Base-by-base conservation (phyloP, 2,329 filamentous ascomycete genomes). In the Cladosporium sp. region DNA sequence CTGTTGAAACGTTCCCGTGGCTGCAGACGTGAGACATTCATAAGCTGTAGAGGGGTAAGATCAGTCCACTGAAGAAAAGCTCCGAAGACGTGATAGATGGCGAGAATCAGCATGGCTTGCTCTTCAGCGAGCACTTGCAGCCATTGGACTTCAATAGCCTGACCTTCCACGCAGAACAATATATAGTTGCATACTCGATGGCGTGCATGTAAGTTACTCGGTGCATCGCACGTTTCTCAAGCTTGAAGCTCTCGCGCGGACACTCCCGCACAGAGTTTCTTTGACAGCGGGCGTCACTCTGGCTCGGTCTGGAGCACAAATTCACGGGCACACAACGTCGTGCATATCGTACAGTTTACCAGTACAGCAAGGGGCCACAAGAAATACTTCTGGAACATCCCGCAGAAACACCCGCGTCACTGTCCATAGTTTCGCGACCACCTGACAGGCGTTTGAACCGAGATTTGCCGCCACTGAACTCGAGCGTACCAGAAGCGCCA, bases 21-120 rank as follows among this genome's bases (percentile, higher is more conserved):
- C 51, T 55, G 51, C 51, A 45, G 51, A 5, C 45, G 25, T 47
- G 40, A 47, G 51, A 55, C 39, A 45, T 55, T 45, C 37, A 45
- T 24, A 24, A 35, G 44, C 44, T 45, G 22, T 15, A 24, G 36
- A 17, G 35, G 35, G 35, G 49, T 40, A 49, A 34, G 34, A 17
- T 49, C 32, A 22, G 17, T 44, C 28, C 28, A 32, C 28, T 10
- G 28, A 32, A 4, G 28, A 32, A 32, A 32, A 32, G 28, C 8
- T 32, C 28, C 28, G 28, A 9, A 4, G 8, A 10, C 28, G 28
- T 32, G 4, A 32, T 32, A 9, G 9, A 10, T 32, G 28, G 12
- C 9, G 28, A 32, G 12, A 32, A 10, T 10, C 28, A 32, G 9
- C 28, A 9, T 32, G 28, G n/a, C 28, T 32, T 10, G 8, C 12